Base-by-base conservation (phyloP, 2,329 filamentous ascomycete genomes). In the Aphanoascus verrucosus region DNA sequence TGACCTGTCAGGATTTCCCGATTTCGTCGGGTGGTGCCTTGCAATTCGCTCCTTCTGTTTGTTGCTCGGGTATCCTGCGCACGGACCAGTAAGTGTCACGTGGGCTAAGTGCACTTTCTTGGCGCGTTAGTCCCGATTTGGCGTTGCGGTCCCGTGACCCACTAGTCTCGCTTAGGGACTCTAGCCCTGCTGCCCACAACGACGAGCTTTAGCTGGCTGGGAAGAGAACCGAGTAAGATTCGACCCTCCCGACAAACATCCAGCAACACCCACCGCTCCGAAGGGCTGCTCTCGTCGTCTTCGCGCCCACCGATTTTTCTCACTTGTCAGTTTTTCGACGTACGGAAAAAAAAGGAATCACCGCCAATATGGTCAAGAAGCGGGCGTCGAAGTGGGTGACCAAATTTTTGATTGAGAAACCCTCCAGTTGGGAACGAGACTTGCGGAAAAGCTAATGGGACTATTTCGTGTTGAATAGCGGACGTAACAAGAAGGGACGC, bases 401-500 rank as follows among this genome's bases (percentile, higher is more conserved):
- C 44, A 35, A 48, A 15, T 37, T 56, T 53, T 54, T 59, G 42
- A 23, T 45, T 23, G 7, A 42, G 28, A 20, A n/a, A n/a, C n/a
- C 57, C 59, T 40, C 52, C 49, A 51, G 54, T 47, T 34, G 28
- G 40, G 19, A 31, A 7, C 3, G 43, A 19, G 20, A 37, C 31
- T 53, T 45, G 50, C 28, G 40, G 23, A 3, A 45, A 34, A 32
- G 40, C 55, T 57, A 49, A 55, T 49, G 37, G 46, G 35, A 34
- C 48, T 20, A 23, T 50, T 11, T 49, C 52, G 23, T 31, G 12
- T 52, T 42, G 37, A 52, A 54, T 74, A 94, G 87, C 82, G 91
- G 91, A 77, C 89, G 91, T 76, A 96, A 97, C 87, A 96, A 96
- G 89, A 95, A 95, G 79, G 91, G 93, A 76, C 88, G 93, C 76